Conservation (phyloP, 1,284 basidiomycete species). For the Heterobasidion irregulare region DNA sequence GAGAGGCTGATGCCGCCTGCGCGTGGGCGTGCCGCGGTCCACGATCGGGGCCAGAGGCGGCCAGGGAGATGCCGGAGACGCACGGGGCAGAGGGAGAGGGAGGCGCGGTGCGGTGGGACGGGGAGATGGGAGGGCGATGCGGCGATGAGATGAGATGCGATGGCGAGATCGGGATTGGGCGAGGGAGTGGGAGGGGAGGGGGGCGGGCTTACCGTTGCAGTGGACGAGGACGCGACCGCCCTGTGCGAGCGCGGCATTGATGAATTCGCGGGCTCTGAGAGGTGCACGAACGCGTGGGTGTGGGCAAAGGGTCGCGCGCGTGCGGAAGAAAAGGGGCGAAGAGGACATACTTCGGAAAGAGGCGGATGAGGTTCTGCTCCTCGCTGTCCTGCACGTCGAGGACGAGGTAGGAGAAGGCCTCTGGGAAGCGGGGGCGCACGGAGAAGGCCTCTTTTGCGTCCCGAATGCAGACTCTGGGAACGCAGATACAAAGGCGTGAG, state of each 20-base stretch:
- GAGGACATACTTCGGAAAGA: constrained; percentile 61
- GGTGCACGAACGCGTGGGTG: background rate
- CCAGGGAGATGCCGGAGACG: background rate
- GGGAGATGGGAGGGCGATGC: no score
- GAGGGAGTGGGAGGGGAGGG: background rate
- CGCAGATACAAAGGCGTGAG: background rate
- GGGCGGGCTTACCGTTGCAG: constrained; percentile 65
- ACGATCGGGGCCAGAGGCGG: no score
- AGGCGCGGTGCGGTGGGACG: no score
- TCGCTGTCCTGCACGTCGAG: constrained; percentile 87
- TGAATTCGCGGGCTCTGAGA: constrained; percentile 68
- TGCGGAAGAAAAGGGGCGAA: background rate
- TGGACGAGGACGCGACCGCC: constrained; percentile 83
- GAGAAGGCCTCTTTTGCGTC: constrained; percentile 84
- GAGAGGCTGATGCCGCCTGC: constrained; percentile 82
- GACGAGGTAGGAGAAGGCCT: constrained; percentile 72
- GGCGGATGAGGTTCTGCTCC: constrained; percentile 81
- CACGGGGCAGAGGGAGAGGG: background rate
- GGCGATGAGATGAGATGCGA: background rate
- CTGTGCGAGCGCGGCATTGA: constrained; percentile 57
- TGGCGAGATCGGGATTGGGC: background rate
- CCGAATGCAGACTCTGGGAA: constrained; percentile 74
- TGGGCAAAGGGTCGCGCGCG: background rate
- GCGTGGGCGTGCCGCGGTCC: background rate
- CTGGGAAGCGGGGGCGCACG: constrained; percentile 79